These are phyloP conservation scores for Tetrapisispora fleetii DNA, from an alignment of 805 yeast species.

Conservation along the genomic window DNA sequence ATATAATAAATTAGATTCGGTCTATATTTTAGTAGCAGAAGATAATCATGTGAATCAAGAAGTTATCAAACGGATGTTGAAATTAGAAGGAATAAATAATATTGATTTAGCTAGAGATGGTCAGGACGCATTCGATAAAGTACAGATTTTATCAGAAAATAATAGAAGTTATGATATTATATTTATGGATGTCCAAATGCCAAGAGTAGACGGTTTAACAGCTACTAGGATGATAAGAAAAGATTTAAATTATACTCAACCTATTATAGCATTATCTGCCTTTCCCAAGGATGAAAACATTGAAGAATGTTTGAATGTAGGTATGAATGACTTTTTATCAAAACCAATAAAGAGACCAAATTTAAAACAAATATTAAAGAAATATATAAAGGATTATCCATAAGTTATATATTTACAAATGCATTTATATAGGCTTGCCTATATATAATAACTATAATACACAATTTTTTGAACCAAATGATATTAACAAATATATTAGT, in stretches of 20 bases:
- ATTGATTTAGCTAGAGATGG: slow-evolving; percentile 85
- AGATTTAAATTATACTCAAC: slow-evolving; percentile 51
- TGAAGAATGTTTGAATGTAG: slow-evolving; percentile 71
- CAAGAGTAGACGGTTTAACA: slow-evolving; percentile 76
- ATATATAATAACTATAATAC: not conserved
- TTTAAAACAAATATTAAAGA: slow-evolving; percentile 43
- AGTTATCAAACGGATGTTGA: slow-evolving; percentile 82
- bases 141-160: slow-evolving; percentile 38
- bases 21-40: slow-evolving; percentile 73
- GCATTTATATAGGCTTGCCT: not conserved
- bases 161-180: slow-evolving; percentile 56
- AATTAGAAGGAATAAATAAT: slow-evolving; percentile 65
- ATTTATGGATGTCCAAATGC: slow-evolving; percentile 98
- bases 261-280: slow-evolving; percentile 91
- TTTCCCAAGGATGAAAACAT: slow-evolving; percentile 89
- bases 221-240: slow-evolving; percentile 70
- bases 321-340: slow-evolving; percentile 85
- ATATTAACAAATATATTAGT: not conserved
- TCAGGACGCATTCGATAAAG: slow-evolving; percentile 68
- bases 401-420: not conserved
- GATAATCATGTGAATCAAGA: slow-evolving; percentile 92
- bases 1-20: slow-evolving; percentile 15
- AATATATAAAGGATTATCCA: slow-evolving; percentile 11
- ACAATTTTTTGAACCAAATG: not conserved
- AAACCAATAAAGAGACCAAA: slow-evolving; percentile 76